Base-by-base conservation (phyloP, 331 rosid genomes). In the Quercus lobata region DNA sequence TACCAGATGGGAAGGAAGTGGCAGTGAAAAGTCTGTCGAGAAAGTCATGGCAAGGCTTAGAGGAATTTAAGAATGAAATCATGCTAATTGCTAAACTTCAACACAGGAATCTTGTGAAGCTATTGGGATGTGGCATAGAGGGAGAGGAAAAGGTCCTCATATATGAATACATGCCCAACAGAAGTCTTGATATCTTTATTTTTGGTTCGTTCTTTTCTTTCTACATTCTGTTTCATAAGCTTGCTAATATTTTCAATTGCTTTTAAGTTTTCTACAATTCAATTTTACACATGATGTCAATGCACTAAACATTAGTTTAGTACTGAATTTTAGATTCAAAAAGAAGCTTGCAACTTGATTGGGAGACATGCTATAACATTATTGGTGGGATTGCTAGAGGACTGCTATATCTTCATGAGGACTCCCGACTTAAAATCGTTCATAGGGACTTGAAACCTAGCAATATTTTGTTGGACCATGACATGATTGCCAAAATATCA, bases 401-500 rank as follows among this genome's bases (percentile, higher is more conserved):
- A 57, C 71, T 85, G 1, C 72, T 82, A 27, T 76, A 86, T 63
- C 81, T 86, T 19, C 85, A 83, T 3, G 87, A 86, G 32, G 85
- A 83, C 12, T 86, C 87, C 19, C 62, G 81, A 3, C 76, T 86
- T 70, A 86, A 70, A 77, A 80, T 86, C 25, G 74, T 86, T 77
- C 89, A 86, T 17, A 62, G 87, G 9, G 85, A 86, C 78, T 65
- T 86, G 21, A 86, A 86, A 32, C 83, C 87, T 10, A 80, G 54
- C 12, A 86, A 86, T 57, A 79, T 86, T 15, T 71, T 86, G 54
- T 65, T 86, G 61, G 83, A 86, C 41, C 34, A 77, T 7, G 77
- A 86, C 2, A 44, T 77, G 69, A 68, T 34, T 14, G 81, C 86
- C 2, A 88, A 86, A 83, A 88, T 90, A 71, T 86, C 93, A 34